phyloP scores from a whole-genome alignment of 441 rosid species.

The Arabidopsis lyrata region DNA sequence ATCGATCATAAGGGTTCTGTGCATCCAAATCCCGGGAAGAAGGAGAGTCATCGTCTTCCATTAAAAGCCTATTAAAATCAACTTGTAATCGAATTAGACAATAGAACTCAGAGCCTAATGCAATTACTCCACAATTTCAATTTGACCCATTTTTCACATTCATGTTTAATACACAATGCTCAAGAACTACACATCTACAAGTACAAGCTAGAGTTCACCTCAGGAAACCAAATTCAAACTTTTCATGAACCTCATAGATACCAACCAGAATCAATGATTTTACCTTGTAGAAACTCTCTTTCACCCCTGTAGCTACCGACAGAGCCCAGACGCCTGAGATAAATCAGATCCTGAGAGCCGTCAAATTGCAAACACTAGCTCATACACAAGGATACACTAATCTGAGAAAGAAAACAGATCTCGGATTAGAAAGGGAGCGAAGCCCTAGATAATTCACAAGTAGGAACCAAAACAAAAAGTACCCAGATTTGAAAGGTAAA shows the following conservation, averaged over 20 bases:
- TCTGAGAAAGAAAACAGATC: constrained; percentile 40
- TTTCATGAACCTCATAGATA: constrained; percentile 3
- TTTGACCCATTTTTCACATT: constrained; percentile 1
- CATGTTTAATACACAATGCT: constrained; percentile 21
- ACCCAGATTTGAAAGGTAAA: constrained; percentile 5
- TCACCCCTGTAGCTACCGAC: constrained; percentile 16
- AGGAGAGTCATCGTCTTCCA: constrained; percentile 47
- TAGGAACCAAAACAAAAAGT: constrained; percentile 19
- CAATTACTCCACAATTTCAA: constrained; percentile 10
- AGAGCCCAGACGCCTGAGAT: constrained; percentile 20
- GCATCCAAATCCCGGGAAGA: constrained; percentile 50
- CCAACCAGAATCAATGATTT: not conserved
- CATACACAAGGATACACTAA: constrained; percentile 3
- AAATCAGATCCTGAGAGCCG: constrained; percentile 28
- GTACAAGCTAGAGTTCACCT: constrained; percentile 2
- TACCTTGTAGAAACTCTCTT: constrained; percentile 35
- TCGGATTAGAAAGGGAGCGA: constrained; percentile 24
- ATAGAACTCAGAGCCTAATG: not conserved
- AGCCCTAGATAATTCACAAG: constrained; percentile 25
- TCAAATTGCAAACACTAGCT: constrained; percentile 24
- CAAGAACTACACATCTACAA: constrained; percentile 25
- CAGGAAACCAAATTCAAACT: not conserved
- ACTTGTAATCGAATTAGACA: constrained; percentile 31
- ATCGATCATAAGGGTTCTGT: constrained; percentile 45
- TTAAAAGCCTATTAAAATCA: constrained; percentile 42